Base-by-base conservation (phyloP, 2,329 filamentous ascomycete genomes). In the Aphanocladium album region DNA sequence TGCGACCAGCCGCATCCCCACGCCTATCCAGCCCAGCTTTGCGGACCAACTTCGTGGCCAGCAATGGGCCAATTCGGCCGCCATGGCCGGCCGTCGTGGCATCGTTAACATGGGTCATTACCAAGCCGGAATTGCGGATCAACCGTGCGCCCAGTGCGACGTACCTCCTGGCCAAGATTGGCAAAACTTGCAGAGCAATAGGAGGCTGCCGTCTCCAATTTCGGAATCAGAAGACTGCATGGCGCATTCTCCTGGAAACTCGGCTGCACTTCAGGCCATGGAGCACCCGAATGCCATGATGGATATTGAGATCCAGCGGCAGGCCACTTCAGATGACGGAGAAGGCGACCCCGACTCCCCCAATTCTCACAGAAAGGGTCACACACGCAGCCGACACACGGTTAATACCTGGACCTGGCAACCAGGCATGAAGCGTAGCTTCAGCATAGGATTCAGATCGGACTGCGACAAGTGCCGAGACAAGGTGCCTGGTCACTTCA, bases 401-500 rank as follows among this genome's bases (percentile, higher is more conserved):
- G 72, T 86, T 60, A 84, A 84, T 68, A 79, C 78, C 60, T 86
- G 83, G 83, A 86, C 83, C 2, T 77, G 79, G 68, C 81, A 85
- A 63, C 82, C 83, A 0, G 83, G 83, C 65, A 85, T 85, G 81
- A 89, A 88, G 74, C 84, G 83, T 71, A 85, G 82, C 63, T 88
- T 92, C 71, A 89, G 88, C 67, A 91, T 92, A 84, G 89, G 89
- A 55, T 92, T 88, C 75, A 80, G 89, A 64, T 82, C 86, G 14
- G 89, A 91, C 72, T 93, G 89, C 70, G 89, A 91, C 63, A 91
- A 91, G 73, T 93, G 89, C 74, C 82, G 82, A 49, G 80, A 83
- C 70, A 89, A 87, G 70, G 87, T 91, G 8, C 89, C 89, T 0
- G 89, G 89, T 1, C 89, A 93, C 71, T 92, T 91, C 70, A 91